A percentile compares a stretch with the other conserved stretches of the same genome.
Evolutionary conservation across 306 rosid species (phyloP).

Genomic region (Trichosanthes truncata): DNA sequence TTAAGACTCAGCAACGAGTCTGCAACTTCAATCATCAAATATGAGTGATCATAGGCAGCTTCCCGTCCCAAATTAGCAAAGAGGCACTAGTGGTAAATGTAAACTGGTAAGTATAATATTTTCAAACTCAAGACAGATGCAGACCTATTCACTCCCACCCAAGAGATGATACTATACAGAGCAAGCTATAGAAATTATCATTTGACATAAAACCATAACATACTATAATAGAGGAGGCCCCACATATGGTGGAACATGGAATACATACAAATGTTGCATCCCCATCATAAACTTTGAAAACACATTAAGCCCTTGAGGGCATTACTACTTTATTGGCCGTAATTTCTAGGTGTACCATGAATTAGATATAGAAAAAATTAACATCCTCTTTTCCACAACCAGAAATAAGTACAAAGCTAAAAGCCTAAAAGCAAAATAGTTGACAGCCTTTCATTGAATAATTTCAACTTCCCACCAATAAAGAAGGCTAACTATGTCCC

Average conservation of each 20-base stretch:
- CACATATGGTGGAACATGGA: background rate
- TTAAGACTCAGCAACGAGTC: conserved; percentile 53
- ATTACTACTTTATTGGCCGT: background rate
- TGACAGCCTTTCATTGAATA: background rate
- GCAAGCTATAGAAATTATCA: background rate
- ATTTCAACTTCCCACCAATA: background rate
- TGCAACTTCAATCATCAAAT: conserved; percentile 48
- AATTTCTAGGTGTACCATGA: background rate
- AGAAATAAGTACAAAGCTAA: background rate
- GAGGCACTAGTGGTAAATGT: conserved; percentile 28
- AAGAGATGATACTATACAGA: background rate
- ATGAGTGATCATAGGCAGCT: conserved; percentile 31
- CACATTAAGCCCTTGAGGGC: background rate
- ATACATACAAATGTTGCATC: background rate
- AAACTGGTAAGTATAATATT: conserved; percentile 17
- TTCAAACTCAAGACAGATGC: conserved; percentile 3
- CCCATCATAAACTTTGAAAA: background rate
- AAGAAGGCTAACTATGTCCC: background rate
- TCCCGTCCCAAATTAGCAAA: conserved; percentile 45
- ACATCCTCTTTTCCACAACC: background rate
- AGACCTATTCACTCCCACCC: background rate
- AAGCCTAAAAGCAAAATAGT: background rate
- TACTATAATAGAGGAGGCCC: background rate
- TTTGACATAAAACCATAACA: background rate
- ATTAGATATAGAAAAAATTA: background rate